Conservation (phyloP, 441 rosid species). For the Rhodomyrtus psidioides region DNA sequence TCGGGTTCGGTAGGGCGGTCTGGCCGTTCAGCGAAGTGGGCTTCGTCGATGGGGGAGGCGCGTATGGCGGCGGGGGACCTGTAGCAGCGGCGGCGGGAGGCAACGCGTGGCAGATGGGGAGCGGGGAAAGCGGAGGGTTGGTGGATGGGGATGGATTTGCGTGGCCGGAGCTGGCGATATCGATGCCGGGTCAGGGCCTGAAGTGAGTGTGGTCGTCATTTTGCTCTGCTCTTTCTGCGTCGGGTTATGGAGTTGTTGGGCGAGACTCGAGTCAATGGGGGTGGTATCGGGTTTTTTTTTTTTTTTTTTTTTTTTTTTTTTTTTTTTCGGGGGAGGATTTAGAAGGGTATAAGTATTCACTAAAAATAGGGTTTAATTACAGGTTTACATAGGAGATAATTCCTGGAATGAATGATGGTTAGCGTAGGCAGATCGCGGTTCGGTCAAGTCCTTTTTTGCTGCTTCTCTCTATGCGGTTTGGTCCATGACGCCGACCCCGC, state of each 20-base stretch:
- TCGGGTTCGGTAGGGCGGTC: not conserved
- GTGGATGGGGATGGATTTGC: slow-evolving; percentile 2
- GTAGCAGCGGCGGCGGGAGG: not conserved
- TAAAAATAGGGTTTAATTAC: not conserved
- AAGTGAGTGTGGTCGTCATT: not conserved
- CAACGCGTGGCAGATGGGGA: slow-evolving; percentile 5
- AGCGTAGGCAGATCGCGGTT: not conserved
- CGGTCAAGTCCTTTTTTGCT: not conserved
- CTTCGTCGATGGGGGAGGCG: not conserved
- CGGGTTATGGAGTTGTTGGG: not conserved
- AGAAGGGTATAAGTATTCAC: not conserved
- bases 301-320: no score
- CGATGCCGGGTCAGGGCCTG: slow-evolving; percentile 14
- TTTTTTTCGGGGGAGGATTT: not conserved
- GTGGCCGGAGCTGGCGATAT: slow-evolving; percentile 14
- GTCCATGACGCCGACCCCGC: not conserved
- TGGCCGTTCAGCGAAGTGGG: slow-evolving; percentile 9
- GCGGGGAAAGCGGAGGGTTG: not conserved
- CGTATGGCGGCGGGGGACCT: not conserved
- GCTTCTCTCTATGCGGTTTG: not conserved
- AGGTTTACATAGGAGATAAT: not conserved
- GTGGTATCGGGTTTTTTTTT: not conserved
- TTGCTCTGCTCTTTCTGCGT: not conserved
- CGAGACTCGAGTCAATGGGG: not conserved
- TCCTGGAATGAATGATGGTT: no score